These are phyloP conservation scores for Juglanconis juglandina DNA, from an alignment of 2,329 filamentous ascomycete species.

Conservation along the genomic window DNA sequence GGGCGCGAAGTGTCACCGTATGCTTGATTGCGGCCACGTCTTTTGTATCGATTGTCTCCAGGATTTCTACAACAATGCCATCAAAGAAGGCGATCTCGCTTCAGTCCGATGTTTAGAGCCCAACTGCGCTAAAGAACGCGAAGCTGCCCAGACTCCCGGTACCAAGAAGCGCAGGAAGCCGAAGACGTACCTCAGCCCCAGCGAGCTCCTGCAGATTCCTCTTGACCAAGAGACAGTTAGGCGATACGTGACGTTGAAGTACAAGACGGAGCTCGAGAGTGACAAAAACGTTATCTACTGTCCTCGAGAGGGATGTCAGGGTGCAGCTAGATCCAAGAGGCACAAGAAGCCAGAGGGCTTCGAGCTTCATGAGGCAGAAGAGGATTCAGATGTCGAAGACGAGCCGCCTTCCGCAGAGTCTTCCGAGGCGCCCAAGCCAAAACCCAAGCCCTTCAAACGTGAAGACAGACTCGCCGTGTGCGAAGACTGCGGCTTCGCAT, in stretches of 20 bases:
- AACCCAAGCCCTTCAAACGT: constrained; percentile 38
- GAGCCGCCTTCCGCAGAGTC: constrained; percentile 31
- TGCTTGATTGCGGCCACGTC: constrained; percentile 82
- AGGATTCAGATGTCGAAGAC: constrained; percentile 49
- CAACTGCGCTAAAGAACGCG: constrained; percentile 67
- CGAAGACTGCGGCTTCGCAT: constrained; percentile 84
- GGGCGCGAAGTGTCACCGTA: constrained; percentile 73
- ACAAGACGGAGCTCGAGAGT: constrained; percentile 87
- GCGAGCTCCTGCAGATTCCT: constrained; percentile 77
- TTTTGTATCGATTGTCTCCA: constrained; percentile 87
- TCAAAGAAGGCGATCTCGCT: constrained; percentile 77
- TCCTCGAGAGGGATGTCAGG: constrained; percentile 87
- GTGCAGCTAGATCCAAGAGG: constrained; percentile 73
- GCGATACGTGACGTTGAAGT: constrained; percentile 84
- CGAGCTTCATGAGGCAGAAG: constrained; percentile 55
- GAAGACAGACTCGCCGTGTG: constrained; percentile 76
- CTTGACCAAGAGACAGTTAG: constrained; percentile 69
- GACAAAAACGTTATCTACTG: constrained; percentile 93
- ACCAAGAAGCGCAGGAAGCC: constrained; percentile 52
- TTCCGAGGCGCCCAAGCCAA: constrained; percentile 22
- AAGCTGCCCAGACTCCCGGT: constrained; percentile 29
- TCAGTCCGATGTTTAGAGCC: constrained; percentile 78
- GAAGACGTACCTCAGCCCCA: constrained; percentile 71
- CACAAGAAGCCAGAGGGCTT: constrained; percentile 69
- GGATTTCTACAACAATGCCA: constrained; percentile 86